Evolutionary conservation across 176 grass and related monocot genomes (phyloP), one percentile per base, ranked within the genome.

Genomic region (Raddia distichophylla): DNA sequence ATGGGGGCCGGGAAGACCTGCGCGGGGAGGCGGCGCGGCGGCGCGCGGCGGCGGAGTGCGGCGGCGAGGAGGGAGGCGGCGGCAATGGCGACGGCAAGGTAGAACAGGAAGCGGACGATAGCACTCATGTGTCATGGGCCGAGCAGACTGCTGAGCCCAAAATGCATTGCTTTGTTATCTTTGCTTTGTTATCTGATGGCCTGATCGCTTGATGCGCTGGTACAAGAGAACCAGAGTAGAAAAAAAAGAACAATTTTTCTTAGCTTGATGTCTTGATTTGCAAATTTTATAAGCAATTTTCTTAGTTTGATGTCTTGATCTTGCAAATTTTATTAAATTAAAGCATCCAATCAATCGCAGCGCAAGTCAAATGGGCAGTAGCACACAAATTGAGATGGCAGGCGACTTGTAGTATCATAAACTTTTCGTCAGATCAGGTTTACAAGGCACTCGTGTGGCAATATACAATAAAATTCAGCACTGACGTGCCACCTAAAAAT

Each of bases 11-110:
- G 32, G 51, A 51, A 2, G 10, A 69, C 11, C 27, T 73, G 66
- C 4, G 58, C 67, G 27, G 69, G 45, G 58, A 73, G 84, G 7
- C 9, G 61, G 43, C 75, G 2, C 17, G 73, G 74, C 62, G 55
- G 77, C 27, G 58, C 55, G 61, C 85, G 87, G 62, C 49, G 83
- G 57, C 85, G 76, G 34, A 89, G 79, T 0, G 72, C 60, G 11
- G 75, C 80, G 34, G 78, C 68, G 80, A 93, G 76, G 80, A 85
- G 80, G 46, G 78, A 66, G 64, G 77, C 92, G 51, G 91, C 67
- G 83, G 78, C 58, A 78, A 83, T 64, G 74, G 80, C 88, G 71
- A 62, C 84, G 75, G 86, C 87, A 66, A 93, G 37, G 55, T 80
- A 61, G 80, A 84, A 71, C 78, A 85, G 79, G 40, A 91, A 75